Evolutionary conservation across 441 rosid genomes (phyloP).

Genomic region (Bruguiera hainesii): DNA sequence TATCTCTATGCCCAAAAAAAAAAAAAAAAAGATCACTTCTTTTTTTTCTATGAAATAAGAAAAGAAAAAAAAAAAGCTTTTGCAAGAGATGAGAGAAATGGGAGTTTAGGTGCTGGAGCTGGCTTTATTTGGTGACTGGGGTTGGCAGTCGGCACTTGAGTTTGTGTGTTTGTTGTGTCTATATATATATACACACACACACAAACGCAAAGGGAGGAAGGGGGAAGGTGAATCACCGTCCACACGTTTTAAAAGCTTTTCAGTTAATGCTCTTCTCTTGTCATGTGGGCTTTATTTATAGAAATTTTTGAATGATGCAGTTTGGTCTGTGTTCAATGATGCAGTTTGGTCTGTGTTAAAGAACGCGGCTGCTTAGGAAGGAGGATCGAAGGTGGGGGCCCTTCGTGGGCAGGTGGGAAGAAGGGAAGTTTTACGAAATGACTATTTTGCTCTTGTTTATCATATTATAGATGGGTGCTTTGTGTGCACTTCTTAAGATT

Average conservation of each 20-base stretch:
- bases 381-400: constrained; percentile 5
- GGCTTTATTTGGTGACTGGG: background rate
- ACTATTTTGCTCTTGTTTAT: constrained; percentile 2
- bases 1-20: background rate
- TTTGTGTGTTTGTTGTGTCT: background rate
- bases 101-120: background rate
- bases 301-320: too few relatives aligned
- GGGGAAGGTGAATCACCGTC: constrained; percentile 33
- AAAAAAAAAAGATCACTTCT: background rate
- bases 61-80: too few relatives aligned
- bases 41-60: too few relatives aligned
- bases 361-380: constrained; percentile 30
- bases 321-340: too few relatives aligned
- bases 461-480: too few relatives aligned
- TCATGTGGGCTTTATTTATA: too few relatives aligned
- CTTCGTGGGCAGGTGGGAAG: background rate
- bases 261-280: background rate
- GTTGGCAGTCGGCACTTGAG: background rate
- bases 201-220: background rate
- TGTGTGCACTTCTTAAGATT: too few relatives aligned
- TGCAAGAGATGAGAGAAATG: background rate
- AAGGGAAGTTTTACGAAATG: background rate
- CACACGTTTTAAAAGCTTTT: constrained; percentile 60
- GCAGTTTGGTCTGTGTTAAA: background rate
- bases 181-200: background rate